phyloP scores from a whole-genome alignment of 306 rosid species.

The Senna tora region DNA sequence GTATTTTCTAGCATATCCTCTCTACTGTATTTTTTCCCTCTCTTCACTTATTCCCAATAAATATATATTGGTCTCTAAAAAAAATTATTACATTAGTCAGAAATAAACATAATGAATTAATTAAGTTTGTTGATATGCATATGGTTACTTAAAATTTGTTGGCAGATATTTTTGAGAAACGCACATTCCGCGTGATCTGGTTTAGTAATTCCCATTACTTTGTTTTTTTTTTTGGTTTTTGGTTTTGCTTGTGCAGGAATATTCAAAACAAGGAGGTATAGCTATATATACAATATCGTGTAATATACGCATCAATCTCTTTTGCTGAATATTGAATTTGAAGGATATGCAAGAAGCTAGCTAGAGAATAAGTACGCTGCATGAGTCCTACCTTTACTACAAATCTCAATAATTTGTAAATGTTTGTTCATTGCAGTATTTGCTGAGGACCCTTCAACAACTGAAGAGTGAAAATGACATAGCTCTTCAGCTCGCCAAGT shows the following conservation, averaged over 20 bases:
- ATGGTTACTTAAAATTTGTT: not conserved
- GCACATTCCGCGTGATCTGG: not conserved
- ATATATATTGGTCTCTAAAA: no score
- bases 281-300: not conserved
- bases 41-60: not conserved
- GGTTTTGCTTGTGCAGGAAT: not conserved
- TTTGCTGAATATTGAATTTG: not conserved
- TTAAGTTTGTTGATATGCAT: not conserved
- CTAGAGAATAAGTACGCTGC: not conserved
- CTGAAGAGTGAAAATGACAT: slow-evolving; percentile 56
- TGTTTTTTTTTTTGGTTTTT: not conserved
- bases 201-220: not conserved
- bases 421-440: slow-evolving; percentile 36
- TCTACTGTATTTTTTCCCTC: not conserved
- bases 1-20: not conserved
- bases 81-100: no score
- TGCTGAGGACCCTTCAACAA: slow-evolving; percentile 54
- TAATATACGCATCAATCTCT: not conserved
- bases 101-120: no score
- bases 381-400: not conserved
- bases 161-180: not conserved
- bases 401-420: not conserved
- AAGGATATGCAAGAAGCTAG: not conserved
- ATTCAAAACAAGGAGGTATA: slow-evolving; percentile 13
- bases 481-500: slow-evolving; percentile 59